Conservation (phyloP, 257 asterid genomes). For the Apocynum venetum region DNA sequence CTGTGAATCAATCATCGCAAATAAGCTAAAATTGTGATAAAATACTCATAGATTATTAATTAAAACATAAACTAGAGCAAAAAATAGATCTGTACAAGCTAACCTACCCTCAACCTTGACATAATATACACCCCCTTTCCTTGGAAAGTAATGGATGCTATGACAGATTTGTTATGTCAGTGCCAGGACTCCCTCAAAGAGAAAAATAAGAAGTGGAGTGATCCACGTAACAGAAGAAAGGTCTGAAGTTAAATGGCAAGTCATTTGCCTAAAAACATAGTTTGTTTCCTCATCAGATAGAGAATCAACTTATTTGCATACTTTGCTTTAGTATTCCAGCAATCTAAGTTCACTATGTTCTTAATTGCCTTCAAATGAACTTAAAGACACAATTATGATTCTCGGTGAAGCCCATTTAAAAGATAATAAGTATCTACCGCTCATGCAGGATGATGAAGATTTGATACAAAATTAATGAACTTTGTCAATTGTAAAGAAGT, state of each 20-base stretch:
- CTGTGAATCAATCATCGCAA: slow-evolving; percentile 82
- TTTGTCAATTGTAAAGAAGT: background rate
- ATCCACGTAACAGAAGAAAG: background rate
- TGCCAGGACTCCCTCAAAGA: background rate
- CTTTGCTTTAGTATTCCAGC: background rate
- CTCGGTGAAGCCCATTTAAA: background rate
- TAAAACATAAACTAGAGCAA: background rate
- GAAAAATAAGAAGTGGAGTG: background rate
- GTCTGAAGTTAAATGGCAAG: background rate
- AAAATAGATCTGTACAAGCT: background rate
- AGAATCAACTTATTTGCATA: background rate
- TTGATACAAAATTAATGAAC: background rate
- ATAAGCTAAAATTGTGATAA: slow-evolving; percentile 60
- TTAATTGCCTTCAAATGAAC: background rate
- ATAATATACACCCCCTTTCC: background rate
- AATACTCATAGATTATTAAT: background rate
- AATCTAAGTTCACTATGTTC: background rate
- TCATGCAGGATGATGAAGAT: background rate
- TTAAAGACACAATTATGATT: background rate
- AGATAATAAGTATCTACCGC: background rate
- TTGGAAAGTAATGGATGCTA: background rate
- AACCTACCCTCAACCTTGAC: background rate
- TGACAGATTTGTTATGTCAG: background rate
- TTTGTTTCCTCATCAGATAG: background rate
- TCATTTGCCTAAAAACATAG: background rate